Percentiles rank a stretch among this genome's conserved stretches.
phyloP scores from a whole-genome alignment of 78 protist species.

The Cavenderia fasciculata region DNA sequence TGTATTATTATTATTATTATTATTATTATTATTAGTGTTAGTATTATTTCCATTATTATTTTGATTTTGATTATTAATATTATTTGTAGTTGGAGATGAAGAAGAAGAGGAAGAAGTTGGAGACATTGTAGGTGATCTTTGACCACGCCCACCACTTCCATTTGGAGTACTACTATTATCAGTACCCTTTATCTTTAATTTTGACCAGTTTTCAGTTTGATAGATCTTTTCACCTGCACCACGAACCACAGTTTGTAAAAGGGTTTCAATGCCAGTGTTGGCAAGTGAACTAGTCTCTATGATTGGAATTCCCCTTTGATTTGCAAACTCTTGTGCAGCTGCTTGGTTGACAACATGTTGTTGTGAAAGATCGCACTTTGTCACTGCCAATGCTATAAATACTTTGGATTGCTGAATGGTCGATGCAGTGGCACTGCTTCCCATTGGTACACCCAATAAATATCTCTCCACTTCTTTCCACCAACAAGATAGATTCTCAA shows the following conservation, averaged over 20 bases:
- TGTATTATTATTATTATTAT: not conserved
- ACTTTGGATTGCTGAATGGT: slow-evolving; percentile 21
- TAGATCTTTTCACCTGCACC: slow-evolving; percentile 75
- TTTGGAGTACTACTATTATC: not conserved
- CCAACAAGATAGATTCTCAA: slow-evolving; percentile 41
- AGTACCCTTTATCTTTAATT: not conserved
- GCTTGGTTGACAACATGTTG: not conserved
- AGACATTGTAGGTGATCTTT: not conserved
- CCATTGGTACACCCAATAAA: too few species aligned
- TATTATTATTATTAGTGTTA: not conserved
- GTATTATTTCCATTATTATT: not conserved
- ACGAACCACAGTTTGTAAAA: slow-evolving; percentile 13
- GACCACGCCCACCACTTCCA: not conserved
- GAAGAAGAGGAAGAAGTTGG: not conserved
- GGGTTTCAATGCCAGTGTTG: slow-evolving; percentile 25
- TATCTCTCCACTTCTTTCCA: slow-evolving; percentile 39
- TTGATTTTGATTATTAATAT: not conserved
- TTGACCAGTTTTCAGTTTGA: too few species aligned
- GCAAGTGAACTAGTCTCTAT: slow-evolving; percentile 37
- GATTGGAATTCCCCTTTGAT: slow-evolving; percentile 27
- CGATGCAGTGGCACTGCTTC: not conserved
- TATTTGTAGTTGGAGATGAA: not conserved
- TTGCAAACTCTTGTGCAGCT: slow-evolving; percentile 26
- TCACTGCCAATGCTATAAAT: slow-evolving; percentile 37
- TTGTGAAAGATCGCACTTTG: slow-evolving; percentile 27